Conservation (phyloP, 257 asterid genomes). For the Mentha longifolia region DNA sequence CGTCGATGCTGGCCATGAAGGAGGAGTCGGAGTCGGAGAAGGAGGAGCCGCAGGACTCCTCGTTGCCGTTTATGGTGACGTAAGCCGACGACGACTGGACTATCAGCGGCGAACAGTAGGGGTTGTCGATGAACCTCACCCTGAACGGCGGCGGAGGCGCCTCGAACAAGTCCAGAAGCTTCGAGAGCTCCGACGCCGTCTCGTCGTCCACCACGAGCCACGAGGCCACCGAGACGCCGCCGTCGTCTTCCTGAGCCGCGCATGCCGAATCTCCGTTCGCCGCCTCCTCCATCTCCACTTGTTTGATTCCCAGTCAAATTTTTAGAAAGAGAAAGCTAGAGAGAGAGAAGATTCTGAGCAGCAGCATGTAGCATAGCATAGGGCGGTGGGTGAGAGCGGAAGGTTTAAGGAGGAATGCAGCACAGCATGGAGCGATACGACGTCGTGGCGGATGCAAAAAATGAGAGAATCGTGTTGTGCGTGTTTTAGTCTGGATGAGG, state of each 20-base stretch:
- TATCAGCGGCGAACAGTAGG: conserved; percentile 48
- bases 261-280: not conserved
- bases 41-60: conserved; percentile 84
- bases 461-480: not conserved
- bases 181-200: conserved; percentile 52
- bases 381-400: not conserved
- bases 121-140: conserved; percentile 65
- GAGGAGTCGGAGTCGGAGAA: conserved; percentile 65
- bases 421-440: conserved; percentile 4
- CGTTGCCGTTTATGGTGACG: conserved; percentile 74
- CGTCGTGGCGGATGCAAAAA: conserved; percentile 9
- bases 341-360: not conserved
- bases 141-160: conserved; percentile 44
- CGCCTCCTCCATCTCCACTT: conserved; percentile 8
- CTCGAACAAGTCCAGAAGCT: conserved; percentile 46
- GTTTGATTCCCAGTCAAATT: not conserved
- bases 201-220: conserved; percentile 59
- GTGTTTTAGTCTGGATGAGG: not conserved
- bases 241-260: conserved; percentile 21
- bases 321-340: conserved; percentile 7
- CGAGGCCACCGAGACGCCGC: conserved; percentile 35
- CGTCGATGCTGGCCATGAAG: conserved; percentile 72
- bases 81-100: conserved; percentile 62
- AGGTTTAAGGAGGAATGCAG: not conserved
- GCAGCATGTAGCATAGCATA: not conserved